Conservation (phyloP, 352 stramenopile species). For the Pythium oligandrum region DNA sequence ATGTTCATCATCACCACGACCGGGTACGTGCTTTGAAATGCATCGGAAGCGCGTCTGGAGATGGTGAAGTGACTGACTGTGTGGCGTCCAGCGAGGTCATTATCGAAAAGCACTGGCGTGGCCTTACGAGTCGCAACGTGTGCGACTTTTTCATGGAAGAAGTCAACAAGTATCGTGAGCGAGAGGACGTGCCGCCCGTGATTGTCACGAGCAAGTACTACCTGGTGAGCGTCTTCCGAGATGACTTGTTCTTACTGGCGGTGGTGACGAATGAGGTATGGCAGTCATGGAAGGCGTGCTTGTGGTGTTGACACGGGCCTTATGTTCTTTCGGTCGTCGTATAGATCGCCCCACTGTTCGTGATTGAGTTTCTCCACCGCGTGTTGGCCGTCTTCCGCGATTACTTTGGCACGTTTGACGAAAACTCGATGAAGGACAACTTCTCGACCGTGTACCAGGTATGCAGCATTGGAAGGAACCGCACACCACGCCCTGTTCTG, state of each 20-base stretch:
- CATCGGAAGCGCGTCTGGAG: background rate
- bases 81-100: slow-evolving; percentile 86
- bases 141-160: slow-evolving; percentile 98
- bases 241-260: slow-evolving; percentile 94
- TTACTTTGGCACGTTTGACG: slow-evolving; percentile 96
- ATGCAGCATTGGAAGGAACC: background rate
- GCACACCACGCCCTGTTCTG: no score
- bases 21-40: slow-evolving; percentile 38
- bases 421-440: slow-evolving; percentile 97
- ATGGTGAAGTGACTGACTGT: slow-evolving; percentile 7
- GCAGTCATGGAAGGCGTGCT: background rate
- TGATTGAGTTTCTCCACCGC: slow-evolving; percentile 97
- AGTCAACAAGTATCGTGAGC: slow-evolving; percentile 90
- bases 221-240: slow-evolving; percentile 90
- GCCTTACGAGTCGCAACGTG: slow-evolving; percentile 91
- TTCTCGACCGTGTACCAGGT: slow-evolving; percentile 96
- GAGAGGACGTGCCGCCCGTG: slow-evolving; percentile 85
- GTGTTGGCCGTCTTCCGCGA: slow-evolving; percentile 95
- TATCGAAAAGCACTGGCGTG: slow-evolving; percentile 98
- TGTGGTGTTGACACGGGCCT: slow-evolving; percentile 1
- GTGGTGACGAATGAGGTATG: slow-evolving; percentile 92
- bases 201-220: slow-evolving; percentile 88
- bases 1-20: slow-evolving; percentile 96
- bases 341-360: slow-evolving; percentile 78
- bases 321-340: slow-evolving; percentile 4